phyloP scores from a whole-genome alignment of 495 filamentous ascomycete species.

The Aspergillus incahuasiensis region DNA sequence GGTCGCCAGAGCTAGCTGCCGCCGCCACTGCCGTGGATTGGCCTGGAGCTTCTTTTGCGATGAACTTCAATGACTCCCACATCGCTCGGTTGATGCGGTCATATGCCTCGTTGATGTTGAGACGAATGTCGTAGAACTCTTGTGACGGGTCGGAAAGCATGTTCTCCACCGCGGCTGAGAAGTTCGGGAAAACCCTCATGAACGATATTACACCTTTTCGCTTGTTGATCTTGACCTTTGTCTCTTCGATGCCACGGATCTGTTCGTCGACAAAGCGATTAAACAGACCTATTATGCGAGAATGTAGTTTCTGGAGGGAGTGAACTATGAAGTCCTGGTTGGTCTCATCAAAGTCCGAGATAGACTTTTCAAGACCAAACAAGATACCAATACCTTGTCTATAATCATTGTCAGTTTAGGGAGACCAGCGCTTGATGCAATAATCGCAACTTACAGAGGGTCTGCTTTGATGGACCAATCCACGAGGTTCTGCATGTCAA shows the following conservation, averaged over 20 bases:
- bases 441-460: slow-evolving; percentile 60
- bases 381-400: slow-evolving; percentile 88
- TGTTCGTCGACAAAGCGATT: slow-evolving; percentile 90
- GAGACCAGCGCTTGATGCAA: slow-evolving; percentile 5
- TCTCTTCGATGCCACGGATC: slow-evolving; percentile 91
- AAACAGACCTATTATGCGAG: slow-evolving; percentile 70
- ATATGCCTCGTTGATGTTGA: slow-evolving; percentile 82
- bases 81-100: slow-evolving; percentile 86
- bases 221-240: slow-evolving; percentile 99
- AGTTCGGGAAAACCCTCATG: slow-evolving; percentile 86
- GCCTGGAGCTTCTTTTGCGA: slow-evolving; percentile 84
- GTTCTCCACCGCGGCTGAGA: slow-evolving; percentile 73
- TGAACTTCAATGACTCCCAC: slow-evolving; percentile 94
- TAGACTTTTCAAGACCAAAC: slow-evolving; percentile 69
- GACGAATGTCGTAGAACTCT: slow-evolving; percentile 59
- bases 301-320: slow-evolving; percentile 72
- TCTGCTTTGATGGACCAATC: slow-evolving; percentile 80
- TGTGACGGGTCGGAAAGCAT: slow-evolving; percentile 59
- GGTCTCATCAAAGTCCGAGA: slow-evolving; percentile 73
- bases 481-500: slow-evolving; percentile 71
- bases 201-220: slow-evolving; percentile 93
- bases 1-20: slow-evolving; percentile 55
- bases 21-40: slow-evolving; percentile 43
- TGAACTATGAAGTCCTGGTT: slow-evolving; percentile 88
- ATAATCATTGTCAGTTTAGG: background rate